Evolutionary conservation across 176 grass and related monocot genomes (phyloP).

Genomic region (Cenchrus americanus): DNA sequence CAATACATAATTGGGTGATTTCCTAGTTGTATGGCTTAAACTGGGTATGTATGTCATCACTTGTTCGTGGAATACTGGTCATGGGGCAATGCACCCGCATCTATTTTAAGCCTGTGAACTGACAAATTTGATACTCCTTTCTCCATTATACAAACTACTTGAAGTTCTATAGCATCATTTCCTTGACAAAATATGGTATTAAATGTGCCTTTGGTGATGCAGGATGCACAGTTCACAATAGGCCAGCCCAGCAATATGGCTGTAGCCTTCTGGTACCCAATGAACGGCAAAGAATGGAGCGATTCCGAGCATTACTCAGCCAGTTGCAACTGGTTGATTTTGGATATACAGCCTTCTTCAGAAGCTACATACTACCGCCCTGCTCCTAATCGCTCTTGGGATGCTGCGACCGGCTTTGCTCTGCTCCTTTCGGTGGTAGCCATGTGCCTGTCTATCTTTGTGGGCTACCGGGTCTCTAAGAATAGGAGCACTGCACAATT

Average conservation of each 20-base stretch:
- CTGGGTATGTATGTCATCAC: background rate
- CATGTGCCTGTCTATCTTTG: slow-evolving; percentile 71
- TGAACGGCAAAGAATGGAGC: slow-evolving; percentile 66
- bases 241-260: slow-evolving; percentile 73
- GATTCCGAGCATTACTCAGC: slow-evolving; percentile 86
- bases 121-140: background rate
- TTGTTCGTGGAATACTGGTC: slow-evolving; percentile 1
- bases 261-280: slow-evolving; percentile 96
- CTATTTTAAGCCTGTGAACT: slow-evolving; percentile 15
- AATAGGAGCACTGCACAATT: slow-evolving; percentile 64
- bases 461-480: slow-evolving; percentile 80
- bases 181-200: slow-evolving; percentile 12
- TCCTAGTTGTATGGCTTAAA: slow-evolving; percentile 4
- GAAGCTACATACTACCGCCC: slow-evolving; percentile 44
- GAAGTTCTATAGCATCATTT: background rate
- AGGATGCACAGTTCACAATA: slow-evolving; percentile 97
- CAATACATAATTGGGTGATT: background rate
- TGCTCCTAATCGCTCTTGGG: slow-evolving; percentile 75
- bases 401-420: slow-evolving; percentile 75
- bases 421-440: slow-evolving; percentile 87
- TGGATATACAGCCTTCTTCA: slow-evolving; percentile 71
- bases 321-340: slow-evolving; percentile 86
- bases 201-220: slow-evolving; percentile 44
- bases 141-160: slow-evolving; percentile 15
- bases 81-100: background rate